Base-by-base conservation (phyloP, 495 filamentous ascomycete genomes). In the Entonaema liquescens region DNA sequence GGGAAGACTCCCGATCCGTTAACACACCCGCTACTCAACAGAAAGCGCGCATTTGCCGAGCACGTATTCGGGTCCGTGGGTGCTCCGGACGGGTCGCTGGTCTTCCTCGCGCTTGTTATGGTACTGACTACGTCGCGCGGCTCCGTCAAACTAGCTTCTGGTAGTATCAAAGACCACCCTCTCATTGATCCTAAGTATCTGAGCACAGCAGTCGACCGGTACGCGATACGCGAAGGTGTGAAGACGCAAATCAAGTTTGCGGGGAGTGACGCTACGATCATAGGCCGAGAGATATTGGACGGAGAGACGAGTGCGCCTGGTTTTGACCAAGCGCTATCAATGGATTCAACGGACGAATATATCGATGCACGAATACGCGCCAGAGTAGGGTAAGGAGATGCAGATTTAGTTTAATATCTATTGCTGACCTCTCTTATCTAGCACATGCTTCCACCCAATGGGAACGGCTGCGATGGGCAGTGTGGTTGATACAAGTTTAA, bases 381-480 rank as follows among this genome's bases (percentile, higher is more conserved):
- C 1, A 28, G 26, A 17, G 29, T 21, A 31, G 28, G 52, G 26
- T 54, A 54, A 54, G 50, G 15, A 13, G 13, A 33, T 29, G n/a
- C 25, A 5, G 6, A 26, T 15, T 6, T 8, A 3, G 5, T 5
- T 6, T 54, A n/a, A 13, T 26, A n/a, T n/a, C 13, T 6, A 54
- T 28, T 28, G 21, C 49, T 54, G 6, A 40, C 21, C 1, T 21
- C 26, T 5, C 2, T 11, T 35, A 19, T 25, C 54, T 56, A 70
- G 67, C 8, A 49, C 67, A n/a, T 49, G 29, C 23, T 70, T 56
- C 31, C 62, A 81, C 67, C 31, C 77, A 59, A 75, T 76, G 31
- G 82, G 83, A 2, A 76, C 73, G 2, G 74, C 73, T 25, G 76
- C 79, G 0, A 83, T 83, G 80, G 82, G 81, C 3, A 77, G 75